These are phyloP conservation scores for Hylodesmum podocarpum DNA, from an alignment of 306 rosid genomes.

Conservation along the genomic window DNA sequence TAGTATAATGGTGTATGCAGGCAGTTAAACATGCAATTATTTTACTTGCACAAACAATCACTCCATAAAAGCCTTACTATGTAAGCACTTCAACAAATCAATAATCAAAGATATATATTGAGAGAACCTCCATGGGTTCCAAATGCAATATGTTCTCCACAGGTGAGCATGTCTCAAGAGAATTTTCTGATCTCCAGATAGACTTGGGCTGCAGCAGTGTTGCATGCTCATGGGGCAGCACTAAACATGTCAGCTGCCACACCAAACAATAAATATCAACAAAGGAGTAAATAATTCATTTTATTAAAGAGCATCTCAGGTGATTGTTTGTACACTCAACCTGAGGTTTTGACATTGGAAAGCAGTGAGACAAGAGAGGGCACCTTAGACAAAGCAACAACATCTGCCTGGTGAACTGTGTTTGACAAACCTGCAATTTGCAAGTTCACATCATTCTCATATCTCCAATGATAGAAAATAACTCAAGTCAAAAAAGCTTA, in stretches of 20 bases:
- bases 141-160: slow-evolving; percentile 83
- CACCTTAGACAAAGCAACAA: slow-evolving; percentile 81
- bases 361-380: slow-evolving; percentile 21
- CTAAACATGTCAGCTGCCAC: slow-evolving; percentile 82
- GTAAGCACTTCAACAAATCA: slow-evolving; percentile 11
- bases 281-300: slow-evolving; percentile 20
- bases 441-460: slow-evolving; percentile 25
- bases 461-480: neutral
- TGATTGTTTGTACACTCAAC: slow-evolving; percentile 24
- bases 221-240: slow-evolving; percentile 65
- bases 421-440: slow-evolving; percentile 58
- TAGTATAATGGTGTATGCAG: neutral
- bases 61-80: slow-evolving; percentile 2
- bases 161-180: slow-evolving; percentile 54
- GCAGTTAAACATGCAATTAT: neutral
- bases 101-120: slow-evolving; percentile 9
- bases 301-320: slow-evolving; percentile 10
- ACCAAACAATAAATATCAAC: slow-evolving; percentile 35
- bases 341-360: slow-evolving; percentile 22
- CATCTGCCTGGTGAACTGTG: slow-evolving; percentile 60
- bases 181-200: slow-evolving; percentile 63
- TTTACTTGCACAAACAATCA: slow-evolving; percentile 23
- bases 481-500: slow-evolving; percentile 1
- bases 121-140: slow-evolving; percentile 73
- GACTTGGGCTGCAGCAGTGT: slow-evolving; percentile 67